These are phyloP conservation scores for Stenogyne calaminthoides DNA, from an alignment of 305 asterid species.

Conservation along the genomic window DNA sequence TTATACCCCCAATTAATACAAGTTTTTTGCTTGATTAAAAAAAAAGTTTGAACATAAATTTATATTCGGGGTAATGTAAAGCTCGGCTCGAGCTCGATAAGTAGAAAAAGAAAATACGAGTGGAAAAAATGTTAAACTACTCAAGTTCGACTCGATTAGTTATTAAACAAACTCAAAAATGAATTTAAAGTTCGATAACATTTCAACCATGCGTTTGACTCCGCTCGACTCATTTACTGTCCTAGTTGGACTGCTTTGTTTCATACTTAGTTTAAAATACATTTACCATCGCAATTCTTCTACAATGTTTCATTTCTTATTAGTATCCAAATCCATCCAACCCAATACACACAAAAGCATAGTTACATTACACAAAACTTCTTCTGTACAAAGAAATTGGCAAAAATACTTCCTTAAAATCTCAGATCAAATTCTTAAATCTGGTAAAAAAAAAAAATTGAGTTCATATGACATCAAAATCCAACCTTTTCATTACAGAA, in stretches of 20 bases:
- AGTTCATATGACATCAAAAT: slow-evolving; percentile 30
- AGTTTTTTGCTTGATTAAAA: no score
- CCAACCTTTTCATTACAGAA: slow-evolving; percentile 35
- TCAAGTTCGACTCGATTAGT: no score
- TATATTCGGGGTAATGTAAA: no score
- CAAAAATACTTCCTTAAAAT: slow-evolving; percentile 22
- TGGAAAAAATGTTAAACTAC: no score
- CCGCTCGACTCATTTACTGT: no score
- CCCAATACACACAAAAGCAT: neutral
- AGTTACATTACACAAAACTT: slow-evolving; percentile 7
- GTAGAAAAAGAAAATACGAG: no score
- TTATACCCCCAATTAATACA: no score
- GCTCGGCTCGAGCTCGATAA: no score
- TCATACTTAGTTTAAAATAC: neutral
- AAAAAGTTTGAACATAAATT: no score
- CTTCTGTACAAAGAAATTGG: slow-evolving; percentile 21
- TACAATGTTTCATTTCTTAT: neutral
- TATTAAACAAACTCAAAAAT: no score
- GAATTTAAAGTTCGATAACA: no score
- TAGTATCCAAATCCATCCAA: neutral
- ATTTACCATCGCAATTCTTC: neutral
- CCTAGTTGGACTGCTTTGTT: neutral
- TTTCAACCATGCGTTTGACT: no score
- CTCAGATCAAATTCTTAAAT: slow-evolving; percentile 19
- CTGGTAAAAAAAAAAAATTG: neutral